Percentiles rank a stretch among this genome's conserved stretches.
These are phyloP conservation scores for Phylloboletellus chloephorus DNA, from an alignment of 1,284 basidiomycete genomes.

Conservation along the genomic window DNA sequence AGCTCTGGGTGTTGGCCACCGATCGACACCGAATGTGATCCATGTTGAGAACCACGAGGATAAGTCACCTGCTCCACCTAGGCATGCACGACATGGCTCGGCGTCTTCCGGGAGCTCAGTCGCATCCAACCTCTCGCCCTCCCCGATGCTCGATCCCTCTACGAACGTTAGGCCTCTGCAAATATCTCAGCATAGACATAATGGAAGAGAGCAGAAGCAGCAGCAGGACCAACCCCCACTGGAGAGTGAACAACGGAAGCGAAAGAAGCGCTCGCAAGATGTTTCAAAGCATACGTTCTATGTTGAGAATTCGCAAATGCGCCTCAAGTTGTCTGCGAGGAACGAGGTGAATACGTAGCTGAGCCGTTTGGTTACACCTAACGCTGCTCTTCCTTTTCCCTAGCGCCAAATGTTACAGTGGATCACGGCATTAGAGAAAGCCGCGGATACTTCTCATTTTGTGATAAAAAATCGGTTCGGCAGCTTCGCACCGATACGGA, in stretches of 20 bases:
- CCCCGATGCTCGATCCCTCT: conserved; percentile 67
- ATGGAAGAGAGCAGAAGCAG: conserved; percentile 24
- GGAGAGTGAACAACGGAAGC: conserved; percentile 37
- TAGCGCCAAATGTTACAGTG: conserved; percentile 97
- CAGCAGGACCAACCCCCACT: conserved; percentile 20
- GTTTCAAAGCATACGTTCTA: conserved; percentile 93
- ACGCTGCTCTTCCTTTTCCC: conserved; percentile 4
- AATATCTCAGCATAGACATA: conserved; percentile 17
- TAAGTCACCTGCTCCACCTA: conserved; percentile 1
- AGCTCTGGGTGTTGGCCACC: conserved; percentile 34
- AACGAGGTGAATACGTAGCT: conserved; percentile 58
- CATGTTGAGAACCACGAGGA: conserved; percentile 7
- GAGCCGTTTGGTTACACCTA: neutral
- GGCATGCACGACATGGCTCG: conserved; percentile 18
- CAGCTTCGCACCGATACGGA: conserved; percentile 90
- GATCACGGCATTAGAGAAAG: conserved; percentile 88
- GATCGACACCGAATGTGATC: conserved; percentile 11
- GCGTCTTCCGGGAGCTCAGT: conserved; percentile 31
- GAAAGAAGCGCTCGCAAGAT: conserved; percentile 44
- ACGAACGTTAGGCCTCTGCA: conserved; percentile 60
- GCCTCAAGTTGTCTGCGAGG: conserved; percentile 82
- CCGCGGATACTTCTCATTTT: conserved; percentile 76
- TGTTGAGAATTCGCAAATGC: conserved; percentile 86
- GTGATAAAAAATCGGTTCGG: conserved; percentile 82
- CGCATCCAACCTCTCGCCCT: conserved; percentile 38